Base-by-base conservation (phyloP, 2,329 filamentous ascomycete genomes). In the Dactylellina cionopaga region DNA sequence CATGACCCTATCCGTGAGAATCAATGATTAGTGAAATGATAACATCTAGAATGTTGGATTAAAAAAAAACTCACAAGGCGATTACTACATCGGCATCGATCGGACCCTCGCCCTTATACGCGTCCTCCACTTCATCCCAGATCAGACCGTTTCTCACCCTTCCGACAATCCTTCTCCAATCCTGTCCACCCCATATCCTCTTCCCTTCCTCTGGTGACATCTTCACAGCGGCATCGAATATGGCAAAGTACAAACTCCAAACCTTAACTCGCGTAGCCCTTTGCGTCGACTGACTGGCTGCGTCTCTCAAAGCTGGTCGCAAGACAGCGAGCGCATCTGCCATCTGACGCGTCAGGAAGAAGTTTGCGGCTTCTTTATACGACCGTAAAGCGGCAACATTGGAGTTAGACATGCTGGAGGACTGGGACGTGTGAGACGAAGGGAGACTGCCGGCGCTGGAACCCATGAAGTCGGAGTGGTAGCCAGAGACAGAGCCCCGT, bases 21-120 rank as follows among this genome's bases (percentile, higher is more conserved):
- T 70, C 33, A 73, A 55, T 44, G 27, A 11, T 39, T 22, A n/a
- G 29, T n/a, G n/a, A n/a, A n/a, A n/a, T n/a, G n/a, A n/a, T n/a
- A n/a, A n/a, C n/a, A n/a, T 39, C 58, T 33, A 10, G 22, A 17
- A 13, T 7, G 6, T 9, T 5, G 17, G 15, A 4, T 17, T 19
- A 22, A 19, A 51, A 1, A 54, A 15, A 37, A 44, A 73, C 68
- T 81, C 81, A 92, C 90, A 96, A 80, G 77, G 93, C 94, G 73
- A 94, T 91, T 24, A 99, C 92, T 5, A 99, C 94, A 78, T 99
- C 95, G 1, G 92, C 89, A 81, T 99, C 95, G 10, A 98, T 92
- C 75, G 93, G 91, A 15, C 91, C 92, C 80, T 98, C 94, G 52
- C 89, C 85, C 24, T 92, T 92, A 76, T 90, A 89, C 78, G 92